Evolutionary conservation across 2,329 filamentous ascomycete genomes (phyloP), one percentile per base, ranked within the genome.

Genomic region (Akanthomyces lecanii): DNA sequence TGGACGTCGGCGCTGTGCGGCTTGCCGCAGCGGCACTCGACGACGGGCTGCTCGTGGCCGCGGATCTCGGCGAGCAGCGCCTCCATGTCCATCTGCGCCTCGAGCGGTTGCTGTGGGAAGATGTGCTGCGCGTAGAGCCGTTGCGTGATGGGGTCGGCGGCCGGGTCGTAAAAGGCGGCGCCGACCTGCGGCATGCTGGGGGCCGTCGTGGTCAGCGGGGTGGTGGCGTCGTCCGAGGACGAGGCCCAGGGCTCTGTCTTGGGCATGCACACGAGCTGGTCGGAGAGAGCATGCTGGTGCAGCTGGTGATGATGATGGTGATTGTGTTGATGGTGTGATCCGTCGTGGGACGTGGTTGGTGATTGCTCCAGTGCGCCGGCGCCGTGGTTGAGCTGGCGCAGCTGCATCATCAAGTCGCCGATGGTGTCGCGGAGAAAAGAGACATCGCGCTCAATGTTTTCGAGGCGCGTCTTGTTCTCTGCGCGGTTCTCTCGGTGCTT

Each of bases 1-100:
- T 71, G 65, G 11, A 64, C 64, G 23, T 63, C 66, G 14, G 66
- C 66, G 36, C 61, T 63, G 52, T 71, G 70, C 64, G 66, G 65
- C n/a, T 66, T 64, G 62, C 70, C 70, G 42, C 70, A 71, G 55
- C 68, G 68, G 56, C 70, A 71, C 33, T 70, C 65, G 16, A 70
- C 65, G 30, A 65, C 28, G 44, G 66, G 33, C 38, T 7, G 4
- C 44, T 18, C 21, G 38, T 58, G 42, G 21, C 30, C 55, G 30
- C 55, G 55, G 10, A 58, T 48, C 25, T 58, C 55, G 28, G 44
- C 55, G 14, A 58, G 21, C 30, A 58, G 44, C n/a, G 44, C 55
- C 44, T 58, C 30, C 55, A 50, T 50, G 16, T 58, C 21, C 44
- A 58, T 28, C 40, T 60, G 57, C 16, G 57, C 33, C 36, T 60